Evolutionary conservation across 371 early-diverging fungal genomes (phyloP).

Genomic region (Actinomucor elegans): DNA sequence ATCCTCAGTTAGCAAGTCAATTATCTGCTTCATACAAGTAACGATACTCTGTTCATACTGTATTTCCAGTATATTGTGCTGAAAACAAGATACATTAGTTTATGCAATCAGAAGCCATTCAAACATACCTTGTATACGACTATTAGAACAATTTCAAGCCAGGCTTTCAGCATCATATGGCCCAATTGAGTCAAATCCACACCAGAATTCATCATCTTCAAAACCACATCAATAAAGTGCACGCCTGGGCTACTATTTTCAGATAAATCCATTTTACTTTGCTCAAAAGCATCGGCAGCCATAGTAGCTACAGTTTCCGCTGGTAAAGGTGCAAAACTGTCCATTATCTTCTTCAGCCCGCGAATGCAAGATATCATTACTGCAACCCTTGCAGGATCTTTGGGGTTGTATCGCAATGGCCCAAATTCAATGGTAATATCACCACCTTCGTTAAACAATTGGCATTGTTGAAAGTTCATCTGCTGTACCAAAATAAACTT

Average conservation of each 20-base stretch:
- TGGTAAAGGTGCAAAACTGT: conserved; percentile 48
- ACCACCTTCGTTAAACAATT: conserved; percentile 30
- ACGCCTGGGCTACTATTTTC: conserved; percentile 50
- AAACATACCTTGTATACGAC: conserved; percentile 65
- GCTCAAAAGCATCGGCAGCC: conserved; percentile 34
- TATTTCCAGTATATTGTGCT: conserved; percentile 52
- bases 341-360: conserved; percentile 52
- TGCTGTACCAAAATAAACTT: conserved; percentile 40
- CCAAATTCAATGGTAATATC: conserved; percentile 39
- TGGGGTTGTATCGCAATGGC: conserved; percentile 34
- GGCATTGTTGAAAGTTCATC: conserved; percentile 47
- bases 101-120: neutral
- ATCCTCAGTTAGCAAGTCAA: conserved; percentile 44
- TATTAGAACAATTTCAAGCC: conserved; percentile 58
- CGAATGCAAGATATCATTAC: conserved; percentile 41
- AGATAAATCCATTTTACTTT: conserved; percentile 31
- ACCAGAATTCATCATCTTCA: conserved; percentile 49
- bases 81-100: neutral
- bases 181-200: conserved; percentile 41
- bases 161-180: conserved; percentile 51
- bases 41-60: conserved; percentile 43
- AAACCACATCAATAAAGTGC: conserved; percentile 48
- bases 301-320: conserved; percentile 44
- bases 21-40: conserved; percentile 48
- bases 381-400: conserved; percentile 31